Conservation (phyloP, 495 filamentous ascomycete species). For the Penicillium riverlandense region DNA sequence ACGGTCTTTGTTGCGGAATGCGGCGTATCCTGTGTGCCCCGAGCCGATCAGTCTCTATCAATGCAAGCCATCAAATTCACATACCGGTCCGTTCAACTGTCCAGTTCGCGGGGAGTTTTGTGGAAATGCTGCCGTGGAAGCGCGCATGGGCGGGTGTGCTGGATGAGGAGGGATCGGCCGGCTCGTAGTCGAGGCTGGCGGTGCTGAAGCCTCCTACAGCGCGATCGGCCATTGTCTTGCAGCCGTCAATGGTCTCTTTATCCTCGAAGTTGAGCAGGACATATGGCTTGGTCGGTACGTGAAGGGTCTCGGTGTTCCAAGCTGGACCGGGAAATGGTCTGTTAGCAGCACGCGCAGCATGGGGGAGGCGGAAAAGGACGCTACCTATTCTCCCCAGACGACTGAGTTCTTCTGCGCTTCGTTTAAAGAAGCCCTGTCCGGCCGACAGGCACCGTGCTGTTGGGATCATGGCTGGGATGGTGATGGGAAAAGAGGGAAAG, state of each 20-base stretch:
- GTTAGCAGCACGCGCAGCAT: conserved; percentile 4
- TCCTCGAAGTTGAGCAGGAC: conserved; percentile 54
- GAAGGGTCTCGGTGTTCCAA: conserved; percentile 41
- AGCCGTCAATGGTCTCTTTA: conserved; percentile 50
- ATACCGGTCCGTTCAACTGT: conserved; percentile 55
- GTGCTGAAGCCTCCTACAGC: conserved; percentile 83
- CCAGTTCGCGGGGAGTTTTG: conserved; percentile 56
- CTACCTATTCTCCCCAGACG: conserved; percentile 52
- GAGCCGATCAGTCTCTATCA: background rate
- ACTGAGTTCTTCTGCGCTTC: conserved; percentile 59
- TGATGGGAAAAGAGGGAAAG: background rate
- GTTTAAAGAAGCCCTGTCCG: conserved; percentile 49
- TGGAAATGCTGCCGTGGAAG: conserved; percentile 87
- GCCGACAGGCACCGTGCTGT: conserved; percentile 39
- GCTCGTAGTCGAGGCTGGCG: conserved; percentile 61
- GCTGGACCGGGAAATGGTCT: conserved; percentile 17
- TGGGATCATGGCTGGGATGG: conserved; percentile 32
- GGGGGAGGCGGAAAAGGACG: background rate
- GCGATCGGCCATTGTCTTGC: conserved; percentile 79
- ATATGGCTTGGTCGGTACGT: conserved; percentile 41
- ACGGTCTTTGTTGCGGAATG: conserved; percentile 64
- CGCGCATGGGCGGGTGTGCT: conserved; percentile 52
- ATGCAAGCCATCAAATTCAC: conserved; percentile 28
- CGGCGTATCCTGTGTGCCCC: conserved; percentile 67
- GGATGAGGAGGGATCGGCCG: conserved; percentile 30